A percentile compares a stretch with the other conserved stretches of the same genome.
Evolutionary conservation across 1,284 basidiomycete species (phyloP).

Genomic region (Xerocomus alliaceus): DNA sequence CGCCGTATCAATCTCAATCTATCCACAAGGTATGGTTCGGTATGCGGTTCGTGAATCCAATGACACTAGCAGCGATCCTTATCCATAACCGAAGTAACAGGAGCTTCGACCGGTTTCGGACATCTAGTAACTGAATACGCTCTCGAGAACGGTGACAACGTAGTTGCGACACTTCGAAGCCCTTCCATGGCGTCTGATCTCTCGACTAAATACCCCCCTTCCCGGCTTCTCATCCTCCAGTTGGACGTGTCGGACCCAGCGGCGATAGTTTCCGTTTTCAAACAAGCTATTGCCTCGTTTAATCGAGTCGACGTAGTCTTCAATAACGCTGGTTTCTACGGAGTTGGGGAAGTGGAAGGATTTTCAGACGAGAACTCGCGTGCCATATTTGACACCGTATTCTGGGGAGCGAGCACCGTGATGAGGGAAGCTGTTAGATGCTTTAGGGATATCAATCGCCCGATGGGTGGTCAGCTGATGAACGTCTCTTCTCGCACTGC

Average conservation of each 20-base stretch:
- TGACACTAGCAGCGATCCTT: not conserved
- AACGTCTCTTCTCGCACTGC: conserved; percentile 38
- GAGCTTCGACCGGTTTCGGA: conserved; percentile 42
- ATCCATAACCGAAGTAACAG: conserved; percentile 32
- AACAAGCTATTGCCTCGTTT: conserved; percentile 32
- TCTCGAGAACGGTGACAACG: conserved; percentile 37
- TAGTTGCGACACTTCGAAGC: conserved; percentile 43
- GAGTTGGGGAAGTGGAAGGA: conserved; percentile 37
- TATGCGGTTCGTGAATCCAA: conserved; percentile 14
- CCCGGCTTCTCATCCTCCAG: conserved; percentile 33
- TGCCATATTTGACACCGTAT: conserved; percentile 41
- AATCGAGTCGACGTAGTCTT: conserved; percentile 42
- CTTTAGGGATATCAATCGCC: conserved; percentile 35
- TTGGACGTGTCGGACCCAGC: conserved; percentile 36
- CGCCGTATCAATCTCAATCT: conserved; percentile 1
- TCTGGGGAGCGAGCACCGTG: conserved; percentile 43
- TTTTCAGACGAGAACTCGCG: conserved; percentile 35
- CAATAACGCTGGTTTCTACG: conserved; percentile 44
- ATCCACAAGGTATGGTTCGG: conserved; percentile 36
- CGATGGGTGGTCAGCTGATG: conserved; percentile 33
- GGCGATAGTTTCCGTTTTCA: conserved; percentile 34
- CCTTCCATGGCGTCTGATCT: conserved; percentile 33
- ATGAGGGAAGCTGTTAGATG: conserved; percentile 37
- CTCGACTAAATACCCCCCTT: conserved; percentile 26
- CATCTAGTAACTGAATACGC: conserved; percentile 33